phyloP scores from a whole-genome alignment of 2,329 filamentous ascomycete species.

The Waltergamsia citrina region DNA sequence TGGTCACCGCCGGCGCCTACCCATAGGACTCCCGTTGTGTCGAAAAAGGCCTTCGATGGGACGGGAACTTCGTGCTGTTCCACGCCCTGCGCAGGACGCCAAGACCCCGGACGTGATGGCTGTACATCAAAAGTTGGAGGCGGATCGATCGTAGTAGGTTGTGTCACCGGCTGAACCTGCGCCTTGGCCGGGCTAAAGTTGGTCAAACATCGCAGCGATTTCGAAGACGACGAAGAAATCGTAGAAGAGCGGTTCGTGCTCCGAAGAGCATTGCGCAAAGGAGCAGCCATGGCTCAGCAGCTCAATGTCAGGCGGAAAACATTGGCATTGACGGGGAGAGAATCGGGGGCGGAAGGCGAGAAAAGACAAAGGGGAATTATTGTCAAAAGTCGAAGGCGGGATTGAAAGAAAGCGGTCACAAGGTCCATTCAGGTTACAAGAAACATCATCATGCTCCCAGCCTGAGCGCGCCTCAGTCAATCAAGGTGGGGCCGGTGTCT shows the following conservation, averaged over 20 bases:
- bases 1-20: conserved; percentile 18
- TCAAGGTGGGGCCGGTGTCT: neutral
- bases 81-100: too few relatives aligned
- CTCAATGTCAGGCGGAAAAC: neutral
- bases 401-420: too few relatives aligned
- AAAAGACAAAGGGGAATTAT: too few relatives aligned
- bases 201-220: conserved; percentile 17
- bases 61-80: conserved; percentile 5
- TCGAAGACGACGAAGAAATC: conserved; percentile 9
- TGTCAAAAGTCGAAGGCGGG: too few relatives aligned
- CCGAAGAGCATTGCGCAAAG: conserved; percentile 16
- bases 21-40: conserved; percentile 18
- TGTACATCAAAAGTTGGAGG: too few relatives aligned
- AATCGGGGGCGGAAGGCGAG: too few relatives aligned
- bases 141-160: conserved; percentile 5
- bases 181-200: conserved; percentile 19
- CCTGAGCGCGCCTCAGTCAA: neutral
- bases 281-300: conserved; percentile 21
- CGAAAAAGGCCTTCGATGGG: conserved; percentile 18
- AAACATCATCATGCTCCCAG: too few relatives aligned
- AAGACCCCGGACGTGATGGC: too few relatives aligned
- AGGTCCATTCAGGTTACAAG: too few relatives aligned
- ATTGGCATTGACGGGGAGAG: too few relatives aligned
- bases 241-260: conserved; percentile 10
- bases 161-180: conserved; percentile 14